Evolutionary conservation across 768 basidiomycete species (phyloP), one percentile per base, ranked within the genome.

Genomic region (Tylopilus intermedius): DNA sequence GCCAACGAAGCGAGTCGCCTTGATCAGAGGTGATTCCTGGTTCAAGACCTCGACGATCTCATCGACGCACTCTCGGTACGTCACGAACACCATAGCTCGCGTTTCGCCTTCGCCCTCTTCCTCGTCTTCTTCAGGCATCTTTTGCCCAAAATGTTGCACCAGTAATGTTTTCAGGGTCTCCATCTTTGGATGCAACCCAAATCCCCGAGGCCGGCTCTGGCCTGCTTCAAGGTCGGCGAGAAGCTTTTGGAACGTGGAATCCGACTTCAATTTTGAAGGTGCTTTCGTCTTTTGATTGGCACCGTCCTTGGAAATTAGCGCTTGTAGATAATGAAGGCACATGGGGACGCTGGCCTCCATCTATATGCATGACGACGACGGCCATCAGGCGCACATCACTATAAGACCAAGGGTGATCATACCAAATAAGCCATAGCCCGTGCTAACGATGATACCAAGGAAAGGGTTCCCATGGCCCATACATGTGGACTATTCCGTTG

Each of bases 51-150:
- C 80, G 21, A 94, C 89, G 39, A 98, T 84, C 70, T 97, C 94
- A 54, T 94, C 90, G 10, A 98, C 92, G 33, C 86, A 90, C 49
- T 89, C 84, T 51, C 96, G 76, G 67, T 81, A 94, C n/a, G 88
- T 86, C 48, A 88, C 87, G 65, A 98, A 99, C 15, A 99, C 90
- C 88, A 98, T 99, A 18, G 86, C 90, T 55, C 85, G 79, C 2
- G 91, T 91, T 43, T 61, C 67, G 26, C 58, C 62, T 22, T 61
- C 70, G 4, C 1, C 46, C 14, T 50, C 47, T 9, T 46, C 64
- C 11, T 67, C 76, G 18, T 70, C 70, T 7, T 77, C 76, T 51
- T 80, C 72, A 4, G 77, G 79, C 32, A 66, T 58, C 45, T 54
- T 52, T 48, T 58, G 58, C 30, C 67, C 67, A 63, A 97, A 96